Base-by-base conservation (phyloP, 306 rosid species). In the Cicer pinnatifidum region DNA sequence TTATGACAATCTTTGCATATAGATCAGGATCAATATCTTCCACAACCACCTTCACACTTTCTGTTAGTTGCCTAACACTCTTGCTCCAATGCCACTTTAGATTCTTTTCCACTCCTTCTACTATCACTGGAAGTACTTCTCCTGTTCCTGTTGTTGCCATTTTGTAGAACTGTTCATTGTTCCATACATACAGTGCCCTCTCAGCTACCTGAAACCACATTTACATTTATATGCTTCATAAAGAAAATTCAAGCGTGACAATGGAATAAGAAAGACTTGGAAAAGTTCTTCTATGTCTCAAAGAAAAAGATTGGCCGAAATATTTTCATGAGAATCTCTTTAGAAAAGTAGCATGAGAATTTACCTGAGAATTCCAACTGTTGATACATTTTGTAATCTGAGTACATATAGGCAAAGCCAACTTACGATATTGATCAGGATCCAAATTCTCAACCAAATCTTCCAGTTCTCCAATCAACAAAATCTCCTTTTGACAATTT, bases 281-380 rank as follows among this genome's bases (percentile, higher is more conserved):
- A 23, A 23, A 23, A 23, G 33, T 23, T 2, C 3, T 23, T 4
- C 4, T 2, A 23, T 23, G 33, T 23, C 33, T 23, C 33, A 23
- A 23, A 23, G 3, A 2, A 23, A 3, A 23, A 23, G 3, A 17
- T 17, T 17, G n/a, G n/a, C n/a, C n/a, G n/a, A n/a, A 20, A 20
- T 20, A 20, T 19, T 19, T 19, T 19, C 19, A 20, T 20, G 23
- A 20, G 23, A 20, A 20, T 20, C 23, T 20, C 23, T 20, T 20
- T 1, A 20, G 23, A 20, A 20, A 20, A 20, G 23, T 20, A 23
- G 33, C 33, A 23, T 23, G 33, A 23, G 51, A 76, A 59, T 44
- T 50, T 83, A 94, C 98, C 95, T 80, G 92, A 7, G 94, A 89
- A 83, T 91, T 89, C 88, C 91, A 84, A 79, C 98, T 94, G 79